phyloP scores from a whole-genome alignment of 208 protist species.

The Crithidia bombi region DNA sequence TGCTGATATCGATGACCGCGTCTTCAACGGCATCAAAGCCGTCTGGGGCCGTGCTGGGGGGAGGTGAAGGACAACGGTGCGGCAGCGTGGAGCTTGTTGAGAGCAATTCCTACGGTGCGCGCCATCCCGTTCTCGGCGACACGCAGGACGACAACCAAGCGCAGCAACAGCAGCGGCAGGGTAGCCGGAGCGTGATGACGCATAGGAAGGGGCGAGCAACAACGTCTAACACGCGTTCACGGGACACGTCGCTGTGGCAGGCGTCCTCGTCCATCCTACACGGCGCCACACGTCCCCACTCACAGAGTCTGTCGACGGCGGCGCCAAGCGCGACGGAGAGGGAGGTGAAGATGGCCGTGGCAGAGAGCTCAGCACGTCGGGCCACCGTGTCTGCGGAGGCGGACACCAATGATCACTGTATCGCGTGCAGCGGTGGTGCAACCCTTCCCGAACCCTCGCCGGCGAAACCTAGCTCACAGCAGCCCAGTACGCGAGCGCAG shows the following conservation, averaged over 20 bases:
- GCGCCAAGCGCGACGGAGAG: neutral
- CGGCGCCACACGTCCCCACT: slow-evolving; percentile 7
- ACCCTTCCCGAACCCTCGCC: too few relatives aligned
- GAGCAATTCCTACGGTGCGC: too few relatives aligned
- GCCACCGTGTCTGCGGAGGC: too few relatives aligned
- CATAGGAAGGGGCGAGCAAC: neutral
- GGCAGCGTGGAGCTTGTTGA: slow-evolving; percentile 25
- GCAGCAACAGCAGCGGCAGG: neutral
- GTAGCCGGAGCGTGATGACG: neutral
- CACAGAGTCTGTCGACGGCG: neutral
- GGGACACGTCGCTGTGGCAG: slow-evolving; percentile 36
- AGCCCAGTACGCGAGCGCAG: slow-evolving; percentile 9
- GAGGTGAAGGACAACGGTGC: neutral
- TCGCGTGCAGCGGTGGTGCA: too few relatives aligned
- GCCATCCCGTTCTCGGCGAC: too few relatives aligned
- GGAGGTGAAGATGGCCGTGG: neutral
- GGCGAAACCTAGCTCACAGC: too few relatives aligned
- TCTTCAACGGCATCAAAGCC: slow-evolving; percentile 2
- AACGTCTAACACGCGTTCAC: slow-evolving; percentile 7
- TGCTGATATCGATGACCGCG: neutral
- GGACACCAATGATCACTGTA: too few relatives aligned
- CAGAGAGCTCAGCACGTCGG: too few relatives aligned
- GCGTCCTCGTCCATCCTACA: slow-evolving; percentile 36
- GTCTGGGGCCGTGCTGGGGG: neutral
- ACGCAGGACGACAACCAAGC: neutral